Conservation (phyloP, 169 alveolate genomes). For the Plasmodium gonderi region DNA sequence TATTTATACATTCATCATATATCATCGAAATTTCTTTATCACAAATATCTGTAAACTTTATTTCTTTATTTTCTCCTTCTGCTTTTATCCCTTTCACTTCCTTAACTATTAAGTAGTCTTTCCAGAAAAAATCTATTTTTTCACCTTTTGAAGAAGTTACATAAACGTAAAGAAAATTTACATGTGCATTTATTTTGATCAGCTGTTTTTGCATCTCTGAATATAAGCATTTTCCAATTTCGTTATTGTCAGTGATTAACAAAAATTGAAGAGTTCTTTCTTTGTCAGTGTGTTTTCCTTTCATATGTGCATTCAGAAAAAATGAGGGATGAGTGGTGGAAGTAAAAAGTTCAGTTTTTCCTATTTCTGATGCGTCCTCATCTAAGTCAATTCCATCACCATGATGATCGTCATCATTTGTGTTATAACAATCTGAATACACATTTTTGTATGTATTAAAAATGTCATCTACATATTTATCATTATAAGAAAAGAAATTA, state of each 20-base stretch:
- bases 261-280: neutral
- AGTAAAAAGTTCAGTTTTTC: neutral
- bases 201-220: neutral
- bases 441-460: constrained; percentile 5
- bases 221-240: neutral
- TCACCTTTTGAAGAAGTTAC: neutral
- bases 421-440: neutral
- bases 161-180: neutral
- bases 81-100: neutral
- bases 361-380: neutral
- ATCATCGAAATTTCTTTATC: neutral
- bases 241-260: neutral
- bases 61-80: neutral
- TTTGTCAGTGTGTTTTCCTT: neutral
- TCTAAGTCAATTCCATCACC: neutral
- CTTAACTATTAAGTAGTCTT: neutral
- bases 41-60: constrained; percentile 4
- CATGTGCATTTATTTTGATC: neutral
- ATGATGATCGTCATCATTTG: neutral
- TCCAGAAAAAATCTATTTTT: neutral
- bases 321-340: too few relatives aligned
- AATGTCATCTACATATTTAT: constrained; percentile 60
- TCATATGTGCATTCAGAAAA: neutral
- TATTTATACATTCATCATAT: constrained; percentile 55
- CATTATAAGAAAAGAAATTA: constrained; percentile 53